Evolutionary conservation across 148 eudicot genomes (phyloP).

Genomic region (Nepenthes mirabilis): DNA sequence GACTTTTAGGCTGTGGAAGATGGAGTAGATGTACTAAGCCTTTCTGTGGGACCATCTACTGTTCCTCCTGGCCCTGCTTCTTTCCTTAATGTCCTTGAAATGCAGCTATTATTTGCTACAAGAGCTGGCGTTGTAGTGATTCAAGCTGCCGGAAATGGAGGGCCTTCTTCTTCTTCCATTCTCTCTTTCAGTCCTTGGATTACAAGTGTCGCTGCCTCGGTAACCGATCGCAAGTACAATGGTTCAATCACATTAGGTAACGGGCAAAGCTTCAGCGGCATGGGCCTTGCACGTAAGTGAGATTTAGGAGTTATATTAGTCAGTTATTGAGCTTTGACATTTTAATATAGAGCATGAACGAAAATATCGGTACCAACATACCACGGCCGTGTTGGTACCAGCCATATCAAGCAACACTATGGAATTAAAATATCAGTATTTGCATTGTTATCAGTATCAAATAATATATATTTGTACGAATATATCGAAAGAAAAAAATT

Average conservation of each 20-base stretch:
- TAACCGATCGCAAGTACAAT: slow-evolving; percentile 46
- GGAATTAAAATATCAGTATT: too few species aligned
- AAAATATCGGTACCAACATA: too few species aligned
- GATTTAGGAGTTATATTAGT: background rate
- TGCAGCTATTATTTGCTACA: slow-evolving; percentile 46
- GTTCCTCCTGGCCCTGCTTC: slow-evolving; percentile 56
- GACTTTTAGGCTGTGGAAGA: slow-evolving; percentile 47
- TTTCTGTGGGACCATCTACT: slow-evolving; percentile 53
- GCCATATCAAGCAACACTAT: too few species aligned
- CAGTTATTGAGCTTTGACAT: background rate
- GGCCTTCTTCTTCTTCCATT: slow-evolving; percentile 51
- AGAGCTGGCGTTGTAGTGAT: slow-evolving; percentile 57
- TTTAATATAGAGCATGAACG: background rate
- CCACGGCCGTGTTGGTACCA: too few species aligned
- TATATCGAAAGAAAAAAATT: too few species aligned
- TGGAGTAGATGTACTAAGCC: slow-evolving; percentile 57
- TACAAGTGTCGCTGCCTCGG: slow-evolving; percentile 51
- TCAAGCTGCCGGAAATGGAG: slow-evolving; percentile 66
- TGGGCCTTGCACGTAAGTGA: slow-evolving; percentile 50
- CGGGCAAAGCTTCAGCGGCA: slow-evolving; percentile 38
- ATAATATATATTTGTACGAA: too few species aligned
- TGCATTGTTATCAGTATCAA: too few species aligned
- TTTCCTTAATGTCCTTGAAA: slow-evolving; percentile 47
- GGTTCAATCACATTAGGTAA: slow-evolving; percentile 32
- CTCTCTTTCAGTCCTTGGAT: slow-evolving; percentile 74